Conservation (phyloP, 495 filamentous ascomycete species). For the Lasiosphaeriaceae sp. region DNA sequence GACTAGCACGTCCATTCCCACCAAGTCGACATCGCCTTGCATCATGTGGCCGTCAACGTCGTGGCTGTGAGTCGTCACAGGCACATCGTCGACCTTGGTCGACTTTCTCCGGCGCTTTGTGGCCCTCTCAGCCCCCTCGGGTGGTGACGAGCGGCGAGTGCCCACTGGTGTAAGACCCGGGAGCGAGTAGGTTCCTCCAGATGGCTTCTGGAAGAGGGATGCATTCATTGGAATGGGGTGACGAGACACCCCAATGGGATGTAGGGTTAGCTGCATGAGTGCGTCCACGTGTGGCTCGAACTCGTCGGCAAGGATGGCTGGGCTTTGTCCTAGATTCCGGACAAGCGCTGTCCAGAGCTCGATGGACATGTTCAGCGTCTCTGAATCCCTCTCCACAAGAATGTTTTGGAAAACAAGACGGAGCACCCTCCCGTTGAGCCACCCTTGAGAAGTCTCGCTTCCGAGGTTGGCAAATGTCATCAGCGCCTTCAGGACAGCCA, state of each 20-base stretch:
- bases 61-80: slow-evolving; percentile 60
- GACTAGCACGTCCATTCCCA: slow-evolving; percentile 81
- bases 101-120: slow-evolving; percentile 76
- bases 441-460: slow-evolving; percentile 77
- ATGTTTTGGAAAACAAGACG: slow-evolving; percentile 92
- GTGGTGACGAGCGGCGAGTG: slow-evolving; percentile 59
- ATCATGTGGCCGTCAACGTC: slow-evolving; percentile 99
- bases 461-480: slow-evolving; percentile 88
- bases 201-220: slow-evolving; percentile 85
- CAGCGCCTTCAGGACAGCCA: slow-evolving; percentile 86
- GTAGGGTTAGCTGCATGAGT: slow-evolving; percentile 73
- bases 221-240: slow-evolving; percentile 88
- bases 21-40: slow-evolving; percentile 90
- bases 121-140: slow-evolving; percentile 41
- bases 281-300: slow-evolving; percentile 68
- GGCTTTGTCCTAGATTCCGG: slow-evolving; percentile 56
- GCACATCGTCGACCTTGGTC: slow-evolving; percentile 72
- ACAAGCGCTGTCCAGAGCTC: slow-evolving; percentile 83
- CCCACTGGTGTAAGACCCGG: slow-evolving; percentile 40
- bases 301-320: slow-evolving; percentile 56
- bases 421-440: slow-evolving; percentile 86
- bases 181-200: slow-evolving; percentile 73
- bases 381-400: slow-evolving; percentile 84
- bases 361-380: slow-evolving; percentile 67
- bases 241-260: slow-evolving; percentile 85